phyloP scores from a whole-genome alignment of 1,284 basidiomycete species.

The Cryptococcus sp. region DNA sequence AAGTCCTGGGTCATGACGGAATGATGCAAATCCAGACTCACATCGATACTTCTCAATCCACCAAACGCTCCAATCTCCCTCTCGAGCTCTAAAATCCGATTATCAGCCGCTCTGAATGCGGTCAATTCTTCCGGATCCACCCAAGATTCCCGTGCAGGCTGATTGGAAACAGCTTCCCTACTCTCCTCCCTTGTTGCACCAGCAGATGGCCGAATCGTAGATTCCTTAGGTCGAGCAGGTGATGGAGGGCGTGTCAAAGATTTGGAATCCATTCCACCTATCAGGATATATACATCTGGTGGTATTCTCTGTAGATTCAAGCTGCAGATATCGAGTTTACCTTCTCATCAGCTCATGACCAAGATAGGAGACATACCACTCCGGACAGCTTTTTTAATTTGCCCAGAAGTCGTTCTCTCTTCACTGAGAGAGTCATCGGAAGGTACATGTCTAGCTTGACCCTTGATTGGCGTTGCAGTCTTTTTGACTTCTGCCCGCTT shows the following conservation, averaged over 20 bases:
- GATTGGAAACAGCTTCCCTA: constrained; percentile 8
- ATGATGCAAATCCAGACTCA: constrained; percentile 19
- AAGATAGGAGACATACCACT: constrained; percentile 24
- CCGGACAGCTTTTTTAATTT: constrained; percentile 31
- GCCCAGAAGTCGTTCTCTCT: constrained; percentile 27
- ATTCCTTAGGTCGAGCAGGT: constrained; percentile 1
- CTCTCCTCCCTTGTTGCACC: not conserved
- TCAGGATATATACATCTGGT: constrained; percentile 34
- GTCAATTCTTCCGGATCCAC: constrained; percentile 43
- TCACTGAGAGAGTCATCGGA: constrained; percentile 12
- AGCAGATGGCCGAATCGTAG: not conserved
- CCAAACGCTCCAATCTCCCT: constrained; percentile 44
- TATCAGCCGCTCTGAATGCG: constrained; percentile 29
- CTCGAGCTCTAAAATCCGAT: constrained; percentile 35
- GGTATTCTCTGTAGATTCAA: constrained; percentile 35
- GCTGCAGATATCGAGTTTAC: constrained; percentile 39
- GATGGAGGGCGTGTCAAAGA: constrained; percentile 30
- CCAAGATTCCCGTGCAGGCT: constrained; percentile 16
- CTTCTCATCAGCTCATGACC: constrained; percentile 11
- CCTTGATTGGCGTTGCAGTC: constrained; percentile 9
- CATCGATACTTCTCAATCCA: constrained; percentile 40
- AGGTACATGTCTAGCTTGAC: not conserved
- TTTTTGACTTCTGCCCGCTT: constrained; percentile 29
- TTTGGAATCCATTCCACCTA: constrained; percentile 32
- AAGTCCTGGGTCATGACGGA: not conserved